These are phyloP conservation scores for Inonotus hispidus DNA, from an alignment of 1,284 basidiomycete species.

Conservation along the genomic window DNA sequence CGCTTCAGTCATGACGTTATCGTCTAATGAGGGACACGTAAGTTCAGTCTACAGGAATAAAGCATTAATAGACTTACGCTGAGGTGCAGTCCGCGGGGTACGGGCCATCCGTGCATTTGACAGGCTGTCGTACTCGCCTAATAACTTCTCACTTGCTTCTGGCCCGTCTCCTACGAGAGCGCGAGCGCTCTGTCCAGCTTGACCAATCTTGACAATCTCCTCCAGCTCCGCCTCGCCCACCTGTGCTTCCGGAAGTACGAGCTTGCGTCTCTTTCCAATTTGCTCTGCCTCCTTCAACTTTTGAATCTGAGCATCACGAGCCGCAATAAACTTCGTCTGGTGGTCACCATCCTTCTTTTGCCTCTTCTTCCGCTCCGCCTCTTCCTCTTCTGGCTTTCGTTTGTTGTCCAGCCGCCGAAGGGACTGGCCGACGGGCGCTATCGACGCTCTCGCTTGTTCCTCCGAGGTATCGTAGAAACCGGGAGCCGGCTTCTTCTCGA, in stretches of 20 bases:
- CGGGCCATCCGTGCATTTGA: constrained; percentile 86
- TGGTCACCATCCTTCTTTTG: constrained; percentile 64
- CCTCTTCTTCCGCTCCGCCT: constrained; percentile 80
- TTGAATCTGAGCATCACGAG: constrained; percentile 94
- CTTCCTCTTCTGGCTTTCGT: constrained; percentile 87
- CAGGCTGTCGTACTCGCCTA: constrained; percentile 91
- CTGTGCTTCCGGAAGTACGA: constrained; percentile 86
- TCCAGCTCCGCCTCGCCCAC: constrained; percentile 96
- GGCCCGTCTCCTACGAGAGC: constrained; percentile 76
- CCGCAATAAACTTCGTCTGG: constrained; percentile 89
- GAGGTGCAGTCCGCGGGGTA: constrained; percentile 88
- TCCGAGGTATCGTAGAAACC: constrained; percentile 98
- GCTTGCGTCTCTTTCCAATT: constrained; percentile 82
- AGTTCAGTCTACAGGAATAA: constrained; percentile 5
- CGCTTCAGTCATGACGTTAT: constrained; percentile 92
- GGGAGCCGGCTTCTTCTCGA: constrained; percentile 92
- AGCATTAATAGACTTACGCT: constrained; percentile 55
- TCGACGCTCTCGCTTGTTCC: constrained; percentile 84
- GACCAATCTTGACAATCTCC: constrained; percentile 98
- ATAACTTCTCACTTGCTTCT: constrained; percentile 79
- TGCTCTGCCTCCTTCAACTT: constrained; percentile 96
- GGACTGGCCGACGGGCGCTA: constrained; percentile 89
- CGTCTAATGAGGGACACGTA: constrained; percentile 47
- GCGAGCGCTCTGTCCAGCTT: constrained; percentile 85
- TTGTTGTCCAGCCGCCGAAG: constrained; percentile 88